phyloP scores from a whole-genome alignment of 176 grass and related monocot genomes.

The Aegilops umbellulata region DNA sequence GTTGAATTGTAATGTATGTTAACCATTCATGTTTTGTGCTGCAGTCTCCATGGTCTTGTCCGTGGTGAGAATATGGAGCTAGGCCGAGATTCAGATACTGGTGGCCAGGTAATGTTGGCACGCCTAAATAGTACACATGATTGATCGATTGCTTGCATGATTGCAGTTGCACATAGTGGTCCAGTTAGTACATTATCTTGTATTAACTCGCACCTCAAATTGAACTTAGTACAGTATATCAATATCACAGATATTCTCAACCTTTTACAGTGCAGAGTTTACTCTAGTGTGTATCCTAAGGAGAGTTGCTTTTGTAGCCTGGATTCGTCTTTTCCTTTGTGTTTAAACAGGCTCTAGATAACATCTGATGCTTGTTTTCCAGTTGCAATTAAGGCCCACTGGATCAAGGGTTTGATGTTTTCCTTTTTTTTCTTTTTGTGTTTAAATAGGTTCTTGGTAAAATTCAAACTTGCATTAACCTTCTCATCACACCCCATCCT shows the following conservation, averaged over 20 bases:
- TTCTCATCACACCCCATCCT: background rate
- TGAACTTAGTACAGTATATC: background rate
- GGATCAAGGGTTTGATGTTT: background rate
- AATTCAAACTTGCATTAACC: background rate
- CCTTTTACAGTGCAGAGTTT: constrained; percentile 1
- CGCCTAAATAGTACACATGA: constrained; percentile 2
- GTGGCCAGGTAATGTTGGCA: constrained; percentile 64
- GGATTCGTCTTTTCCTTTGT: background rate
- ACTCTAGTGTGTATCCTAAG: constrained; percentile 7
- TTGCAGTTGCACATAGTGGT: background rate
- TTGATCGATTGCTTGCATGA: background rate
- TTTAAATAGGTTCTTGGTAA: background rate
- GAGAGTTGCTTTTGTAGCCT: background rate
- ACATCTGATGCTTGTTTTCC: background rate
- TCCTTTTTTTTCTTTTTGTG: background rate
- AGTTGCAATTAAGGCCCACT: background rate
- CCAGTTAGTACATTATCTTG: background rate
- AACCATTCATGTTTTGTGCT: constrained; percentile 17
- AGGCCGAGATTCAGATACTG: constrained; percentile 81
- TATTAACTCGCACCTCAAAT: constrained; percentile 3
- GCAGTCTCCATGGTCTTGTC: constrained; percentile 76
- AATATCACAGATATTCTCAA: background rate
- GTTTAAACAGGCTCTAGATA: background rate
- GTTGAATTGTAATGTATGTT: background rate
- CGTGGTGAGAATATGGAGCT: constrained; percentile 88